Base-by-base conservation (phyloP, 2,329 filamentous ascomycete genomes). In the Sarocladium oryzae region DNA sequence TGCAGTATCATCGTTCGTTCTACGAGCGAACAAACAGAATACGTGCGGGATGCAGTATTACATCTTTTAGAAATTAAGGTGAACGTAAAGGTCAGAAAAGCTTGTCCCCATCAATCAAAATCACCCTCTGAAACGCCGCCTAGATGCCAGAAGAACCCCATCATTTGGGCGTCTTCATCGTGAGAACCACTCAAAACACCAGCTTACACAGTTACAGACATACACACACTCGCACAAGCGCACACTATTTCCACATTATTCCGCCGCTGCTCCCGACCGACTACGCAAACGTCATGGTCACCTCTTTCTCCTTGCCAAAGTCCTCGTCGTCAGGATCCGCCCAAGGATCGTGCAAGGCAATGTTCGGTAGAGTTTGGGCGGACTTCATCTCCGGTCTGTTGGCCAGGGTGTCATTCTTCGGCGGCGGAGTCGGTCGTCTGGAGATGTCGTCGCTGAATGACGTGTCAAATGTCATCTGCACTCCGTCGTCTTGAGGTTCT, bases 231-330 rank as follows among this genome's bases (percentile, higher is more conserved):
- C n/a, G n/a, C n/a, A n/a, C n/a, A n/a, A n/a, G n/a, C n/a, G n/a
- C n/a, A n/a, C n/a, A n/a, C n/a, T n/a, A n/a, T n/a, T n/a, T n/a
- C n/a, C n/a, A n/a, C n/a, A n/a, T n/a, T n/a, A n/a, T n/a, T n/a
- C n/a, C n/a, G n/a, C n/a, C n/a, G n/a, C n/a, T n/a, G n/a, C n/a
- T n/a, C n/a, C n/a, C n/a, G n/a, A n/a, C n/a, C 28, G 4, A 16
- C 57, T 71, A 88, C 66, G 85, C 88, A 79, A 92, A 92, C 56
- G 85, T 89, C 85, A 92, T 86, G 28, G 80, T 78, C 56, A 92
- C 87, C 66, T 89, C 86, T 63, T 82, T 81, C 66, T 89, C 86
- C 60, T 79, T 77, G 16, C 82, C 84, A 69, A 86, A 86, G 50
- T 86, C 79, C 26, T 85, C 79, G 40, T 88, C 84, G 41, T 78